These are phyloP conservation scores for Claviceps sp. DNA, from an alignment of 2,329 filamentous ascomycete species.

Conservation along the genomic window DNA sequence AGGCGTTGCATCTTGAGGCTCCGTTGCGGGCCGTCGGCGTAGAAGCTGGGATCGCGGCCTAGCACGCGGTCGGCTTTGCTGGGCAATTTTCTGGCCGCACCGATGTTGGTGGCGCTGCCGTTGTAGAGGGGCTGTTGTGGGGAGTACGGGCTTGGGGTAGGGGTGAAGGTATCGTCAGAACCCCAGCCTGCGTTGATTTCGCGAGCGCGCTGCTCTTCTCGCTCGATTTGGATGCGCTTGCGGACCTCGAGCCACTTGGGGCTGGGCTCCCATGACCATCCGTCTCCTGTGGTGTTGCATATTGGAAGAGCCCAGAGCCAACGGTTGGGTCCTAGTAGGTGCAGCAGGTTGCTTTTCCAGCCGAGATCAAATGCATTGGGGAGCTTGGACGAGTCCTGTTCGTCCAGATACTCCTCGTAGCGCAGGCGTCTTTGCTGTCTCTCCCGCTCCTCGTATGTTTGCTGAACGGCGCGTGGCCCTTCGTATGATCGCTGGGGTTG, in stretches of 20 bases:
- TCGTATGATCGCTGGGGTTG: slow-evolving; percentile 10
- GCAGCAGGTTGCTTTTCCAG: slow-evolving; percentile 61
- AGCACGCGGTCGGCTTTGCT: slow-evolving; percentile 47
- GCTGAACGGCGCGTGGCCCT: slow-evolving; percentile 26
- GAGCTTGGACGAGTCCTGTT: slow-evolving; percentile 74
- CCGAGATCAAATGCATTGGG: slow-evolving; percentile 92
- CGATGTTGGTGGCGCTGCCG: slow-evolving; percentile 1
- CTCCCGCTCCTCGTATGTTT: slow-evolving; percentile 43
- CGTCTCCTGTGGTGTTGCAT: slow-evolving; percentile 76
- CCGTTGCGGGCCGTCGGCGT: slow-evolving; percentile 31
- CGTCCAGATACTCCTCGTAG: slow-evolving; percentile 68
- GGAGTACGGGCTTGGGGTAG: neutral
- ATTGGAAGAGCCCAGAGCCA: slow-evolving; percentile 70
- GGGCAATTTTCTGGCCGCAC: slow-evolving; percentile 23
- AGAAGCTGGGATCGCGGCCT: slow-evolving; percentile 42
- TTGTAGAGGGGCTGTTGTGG: slow-evolving; percentile 1
- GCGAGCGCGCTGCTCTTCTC: slow-evolving; percentile 45
- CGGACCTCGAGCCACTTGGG: slow-evolving; percentile 62
- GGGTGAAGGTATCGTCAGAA: slow-evolving; percentile 9
- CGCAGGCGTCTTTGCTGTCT: slow-evolving; percentile 39
- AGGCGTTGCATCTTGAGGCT: slow-evolving; percentile 33
- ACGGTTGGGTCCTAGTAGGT: slow-evolving; percentile 66
- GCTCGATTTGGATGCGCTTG: slow-evolving; percentile 44
- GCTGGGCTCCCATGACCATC: slow-evolving; percentile 87
- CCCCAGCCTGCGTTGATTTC: slow-evolving; percentile 60